A percentile compares a stretch with the other conserved stretches of the same genome.
phyloP scores from a whole-genome alignment of 139 green algal species.

The Deuterostichococcus epilithicus region DNA sequence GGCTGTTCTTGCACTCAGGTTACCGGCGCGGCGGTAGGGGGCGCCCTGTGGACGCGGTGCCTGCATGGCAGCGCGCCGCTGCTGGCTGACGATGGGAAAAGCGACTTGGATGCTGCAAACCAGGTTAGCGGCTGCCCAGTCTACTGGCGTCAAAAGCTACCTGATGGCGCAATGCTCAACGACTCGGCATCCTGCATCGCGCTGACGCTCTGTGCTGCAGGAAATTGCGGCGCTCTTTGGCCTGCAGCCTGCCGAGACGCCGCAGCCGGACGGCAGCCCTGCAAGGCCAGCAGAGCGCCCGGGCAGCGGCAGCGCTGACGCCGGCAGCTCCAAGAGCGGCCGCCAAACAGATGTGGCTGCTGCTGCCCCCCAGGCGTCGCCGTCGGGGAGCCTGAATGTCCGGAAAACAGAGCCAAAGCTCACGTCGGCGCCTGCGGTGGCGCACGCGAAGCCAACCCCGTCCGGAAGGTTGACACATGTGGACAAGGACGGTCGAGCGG shows the following conservation, averaged over 20 bases:
- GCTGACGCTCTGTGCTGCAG: not conserved
- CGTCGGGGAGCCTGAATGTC: not conserved
- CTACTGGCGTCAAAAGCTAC: no score
- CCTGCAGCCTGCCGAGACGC: not conserved
- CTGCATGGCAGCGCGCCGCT: not conserved
- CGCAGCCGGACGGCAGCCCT: not conserved
- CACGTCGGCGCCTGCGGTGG: not conserved
- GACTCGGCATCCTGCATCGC: no score
- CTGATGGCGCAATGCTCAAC: no score
- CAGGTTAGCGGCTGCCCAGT: not conserved
- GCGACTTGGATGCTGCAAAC: not conserved
- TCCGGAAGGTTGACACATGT: slow-evolving; percentile 40
- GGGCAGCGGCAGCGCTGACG: no score
- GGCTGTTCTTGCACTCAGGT: no score
- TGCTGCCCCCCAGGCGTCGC: not conserved
- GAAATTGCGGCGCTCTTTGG: not conserved
- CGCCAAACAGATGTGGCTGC: no score
- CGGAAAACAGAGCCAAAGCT: not conserved
- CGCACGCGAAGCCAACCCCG: not conserved
- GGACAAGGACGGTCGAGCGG: slow-evolving; percentile 44
- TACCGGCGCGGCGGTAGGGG: not conserved
- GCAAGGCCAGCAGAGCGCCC: no score
- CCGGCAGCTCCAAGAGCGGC: not conserved
- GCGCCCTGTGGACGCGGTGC: not conserved
- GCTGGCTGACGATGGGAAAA: not conserved